Base-by-base conservation (phyloP, 2,329 filamentous ascomycete genomes). In the Davidsoniella virescens region DNA sequence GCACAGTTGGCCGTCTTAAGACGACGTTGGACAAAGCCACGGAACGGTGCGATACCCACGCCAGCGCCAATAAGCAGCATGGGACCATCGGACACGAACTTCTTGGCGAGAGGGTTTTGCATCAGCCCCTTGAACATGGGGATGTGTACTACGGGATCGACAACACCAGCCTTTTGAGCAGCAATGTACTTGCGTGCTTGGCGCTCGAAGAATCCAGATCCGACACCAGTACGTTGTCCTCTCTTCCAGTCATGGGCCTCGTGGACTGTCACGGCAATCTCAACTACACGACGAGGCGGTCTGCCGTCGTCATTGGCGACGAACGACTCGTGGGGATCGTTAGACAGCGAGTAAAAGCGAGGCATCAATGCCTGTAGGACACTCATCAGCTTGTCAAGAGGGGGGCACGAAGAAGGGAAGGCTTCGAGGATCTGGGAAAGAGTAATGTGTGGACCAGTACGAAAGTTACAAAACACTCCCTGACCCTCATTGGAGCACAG, bases 51-150 rank as follows among this genome's bases (percentile, higher is more conserved):
- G 64, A 98, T 90, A 56, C 92, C 92, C 18, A 98, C 92, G 50
- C 92, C 92, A 4, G 92, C 92, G 29, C 92, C 92, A 58, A 98
- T 94, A 44, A 98, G 76, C 37, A 98, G 80, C 92, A 98, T 98
- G 0, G 92, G 92, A 0, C 92, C 92, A 62, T 98, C 90, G 2
- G 84, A 81, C 48, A 87, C 82, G 61, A 96, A 98, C 61, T 95
- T 80, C 61, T 82, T 83, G 9, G 88, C 92, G 1, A 98, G 75
- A 0, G 92, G 92, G 64, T 98, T 98, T 54, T 87, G 82, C 92
- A 98, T 98, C 41, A 98, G 72, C 0, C 92, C 92, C 60, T 94
- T 87, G 76, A 98, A 98, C 86, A 98, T 95, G 58, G 92, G 92
- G 4, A 96, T 71, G 57, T 85, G 80, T 5, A 53, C 43, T 4